Conservation (phyloP, 371 early-diverging fungal species). For the Chytridium lagenaria region DNA sequence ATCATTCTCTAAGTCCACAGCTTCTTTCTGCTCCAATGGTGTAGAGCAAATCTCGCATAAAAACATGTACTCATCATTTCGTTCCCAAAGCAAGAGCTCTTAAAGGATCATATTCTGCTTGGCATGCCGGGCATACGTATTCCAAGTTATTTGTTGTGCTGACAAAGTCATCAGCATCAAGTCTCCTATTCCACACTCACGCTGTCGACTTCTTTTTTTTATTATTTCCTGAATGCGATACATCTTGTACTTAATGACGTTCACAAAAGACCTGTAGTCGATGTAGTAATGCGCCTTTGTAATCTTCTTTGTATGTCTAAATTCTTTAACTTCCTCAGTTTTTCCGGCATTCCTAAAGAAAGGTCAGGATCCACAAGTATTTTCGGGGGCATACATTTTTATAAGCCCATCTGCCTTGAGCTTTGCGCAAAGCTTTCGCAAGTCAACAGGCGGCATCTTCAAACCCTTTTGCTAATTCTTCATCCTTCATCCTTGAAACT, state of each 20-base stretch:
- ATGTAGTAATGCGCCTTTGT: conserved; percentile 84
- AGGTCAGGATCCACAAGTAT: neutral
- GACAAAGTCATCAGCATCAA: no score
- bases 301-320: conserved; percentile 53
- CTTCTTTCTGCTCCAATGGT: conserved; percentile 63
- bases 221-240: conserved; percentile 78
- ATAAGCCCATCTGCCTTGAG: conserved; percentile 77
- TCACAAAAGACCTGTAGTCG: conserved; percentile 91
- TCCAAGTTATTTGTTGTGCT: conserved; percentile 49
- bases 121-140: conserved; percentile 43
- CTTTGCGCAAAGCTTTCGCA: conserved; percentile 79
- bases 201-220: conserved; percentile 69
- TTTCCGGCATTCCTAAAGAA: conserved; percentile 26
- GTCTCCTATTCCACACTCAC: no score
- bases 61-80: conserved; percentile 38
- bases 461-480: conserved; percentile 71
- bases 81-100: neutral
- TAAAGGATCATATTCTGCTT: conserved; percentile 36
- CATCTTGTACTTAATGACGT: conserved; percentile 91
- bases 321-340: conserved; percentile 31
- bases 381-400: conserved; percentile 70
- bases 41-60: conserved; percentile 39
- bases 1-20: conserved; percentile 69
- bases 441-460: conserved; percentile 72
- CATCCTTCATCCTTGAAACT: neutral